Percentiles rank a stretch among this genome's conserved stretches.
phyloP scores from a whole-genome alignment of 2,329 filamentous ascomycete species.

The Pestalotiopsis sp. region DNA sequence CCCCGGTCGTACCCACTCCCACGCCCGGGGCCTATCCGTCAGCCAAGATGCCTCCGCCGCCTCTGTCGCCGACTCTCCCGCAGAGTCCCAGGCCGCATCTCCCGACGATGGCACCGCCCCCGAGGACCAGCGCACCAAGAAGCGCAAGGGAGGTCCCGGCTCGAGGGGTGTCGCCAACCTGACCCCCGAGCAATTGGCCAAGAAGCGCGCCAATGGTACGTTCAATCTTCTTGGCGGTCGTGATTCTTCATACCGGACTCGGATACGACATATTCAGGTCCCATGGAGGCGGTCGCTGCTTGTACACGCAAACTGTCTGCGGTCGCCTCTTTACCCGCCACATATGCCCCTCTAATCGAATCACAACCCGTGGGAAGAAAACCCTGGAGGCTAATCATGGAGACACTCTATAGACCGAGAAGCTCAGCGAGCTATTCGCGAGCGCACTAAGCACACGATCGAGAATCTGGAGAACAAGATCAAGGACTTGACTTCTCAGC shows the following conservation, averaged over 20 bases:
- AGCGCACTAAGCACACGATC: conserved; percentile 81
- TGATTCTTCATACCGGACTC: not conserved
- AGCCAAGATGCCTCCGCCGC: conserved; percentile 21
- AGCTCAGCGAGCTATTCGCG: conserved; percentile 81
- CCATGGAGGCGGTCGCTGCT: not conserved
- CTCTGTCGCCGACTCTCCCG: conserved; percentile 20
- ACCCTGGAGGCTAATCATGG: conserved; percentile 15
- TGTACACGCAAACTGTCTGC: not conserved
- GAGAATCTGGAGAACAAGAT: conserved; percentile 74
- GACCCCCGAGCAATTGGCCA: conserved; percentile 74
- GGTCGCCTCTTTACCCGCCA: not conserved
- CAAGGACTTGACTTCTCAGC: conserved; percentile 74
- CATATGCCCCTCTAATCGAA: not conserved
- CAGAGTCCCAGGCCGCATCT: conserved; percentile 24
- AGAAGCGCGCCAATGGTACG: conserved; percentile 62
- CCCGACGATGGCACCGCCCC: conserved; percentile 14
- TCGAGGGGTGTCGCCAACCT: conserved; percentile 62
- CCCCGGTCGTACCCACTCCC: conserved; percentile 22
- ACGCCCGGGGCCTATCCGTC: conserved; percentile 19
- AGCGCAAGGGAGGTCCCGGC: conserved; percentile 47
- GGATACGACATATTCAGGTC: not conserved
- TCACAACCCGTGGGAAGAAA: not conserved
- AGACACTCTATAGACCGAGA: conserved; percentile 66
- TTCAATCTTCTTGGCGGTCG: not conserved
- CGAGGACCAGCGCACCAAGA: conserved; percentile 41